phyloP scores from a whole-genome alignment of 2,329 filamentous ascomycete genomes.

The Sporothrix variecibatus region DNA sequence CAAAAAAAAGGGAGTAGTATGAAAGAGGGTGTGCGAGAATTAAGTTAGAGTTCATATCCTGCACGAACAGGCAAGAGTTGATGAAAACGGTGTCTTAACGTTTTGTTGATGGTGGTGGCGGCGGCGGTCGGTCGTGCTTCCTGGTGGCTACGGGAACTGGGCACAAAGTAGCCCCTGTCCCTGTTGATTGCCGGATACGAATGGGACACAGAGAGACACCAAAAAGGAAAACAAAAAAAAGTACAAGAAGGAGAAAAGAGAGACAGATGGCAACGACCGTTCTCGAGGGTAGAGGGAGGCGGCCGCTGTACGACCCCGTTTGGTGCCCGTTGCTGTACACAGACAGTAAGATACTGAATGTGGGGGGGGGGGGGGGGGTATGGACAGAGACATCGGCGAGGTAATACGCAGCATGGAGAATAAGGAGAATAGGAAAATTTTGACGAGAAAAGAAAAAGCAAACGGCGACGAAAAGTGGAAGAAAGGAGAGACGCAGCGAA shows the following conservation, averaged over 20 bases:
- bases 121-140: neutral
- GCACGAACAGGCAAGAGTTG: neutral
- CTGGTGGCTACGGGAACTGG: neutral
- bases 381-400: neutral
- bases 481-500: neutral
- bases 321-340: neutral
- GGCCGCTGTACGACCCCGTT: neutral
- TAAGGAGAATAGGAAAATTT: constrained; percentile 2
- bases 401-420: neutral
- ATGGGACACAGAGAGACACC: neutral
- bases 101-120: neutral
- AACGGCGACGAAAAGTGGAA: neutral
- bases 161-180: neutral
- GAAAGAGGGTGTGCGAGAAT: neutral
- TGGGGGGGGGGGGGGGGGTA: neutral
- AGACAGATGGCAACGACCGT: no score
- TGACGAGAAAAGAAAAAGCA: neutral
- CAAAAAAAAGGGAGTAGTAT: neutral
- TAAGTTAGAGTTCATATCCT: neutral
- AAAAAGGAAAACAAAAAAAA: no score
- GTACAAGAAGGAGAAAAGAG: neutral
- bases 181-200: neutral
- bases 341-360: neutral
- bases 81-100: neutral
- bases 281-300: neutral